These are phyloP conservation scores for Globisporangium nunn DNA, from an alignment of 352 stramenopile genomes.

Conservation along the genomic window DNA sequence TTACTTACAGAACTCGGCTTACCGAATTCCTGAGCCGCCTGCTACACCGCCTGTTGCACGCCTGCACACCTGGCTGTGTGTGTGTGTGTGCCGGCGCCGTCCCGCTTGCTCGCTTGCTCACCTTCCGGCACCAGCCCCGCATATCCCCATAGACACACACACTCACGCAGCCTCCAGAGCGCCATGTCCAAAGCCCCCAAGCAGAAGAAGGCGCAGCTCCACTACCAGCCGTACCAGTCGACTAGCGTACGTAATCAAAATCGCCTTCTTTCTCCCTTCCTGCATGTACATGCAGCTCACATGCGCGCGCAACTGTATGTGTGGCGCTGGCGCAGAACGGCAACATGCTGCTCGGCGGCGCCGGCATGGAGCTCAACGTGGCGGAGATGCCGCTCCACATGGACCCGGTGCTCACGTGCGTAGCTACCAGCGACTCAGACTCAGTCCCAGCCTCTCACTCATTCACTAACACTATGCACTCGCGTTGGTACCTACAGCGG, in stretches of 20 bases:
- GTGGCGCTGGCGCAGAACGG: slow-evolving; percentile 10
- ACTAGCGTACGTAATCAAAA: slow-evolving; percentile 15
- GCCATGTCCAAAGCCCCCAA: slow-evolving; percentile 79
- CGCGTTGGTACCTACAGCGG: slow-evolving; percentile 26
- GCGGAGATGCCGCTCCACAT: slow-evolving; percentile 47
- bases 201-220: slow-evolving; percentile 58
- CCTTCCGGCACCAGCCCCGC: background rate
- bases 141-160: background rate
- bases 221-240: slow-evolving; percentile 79
- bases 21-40: no score
- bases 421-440: background rate
- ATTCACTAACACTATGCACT: background rate
- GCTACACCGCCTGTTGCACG: no score
- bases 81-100: no score
- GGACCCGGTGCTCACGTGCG: slow-evolving; percentile 55
- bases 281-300: background rate
- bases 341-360: slow-evolving; percentile 10
- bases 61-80: no score
- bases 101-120: background rate
- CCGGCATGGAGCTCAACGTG: slow-evolving; percentile 39
- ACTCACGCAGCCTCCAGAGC: background rate
- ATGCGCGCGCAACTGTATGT: background rate
- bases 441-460: background rate
- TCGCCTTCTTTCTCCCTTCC: no score
- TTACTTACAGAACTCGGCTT: no score